These are phyloP conservation scores for Suillus fuscotomentosus DNA, from an alignment of 768 basidiomycete species.

Conservation along the genomic window DNA sequence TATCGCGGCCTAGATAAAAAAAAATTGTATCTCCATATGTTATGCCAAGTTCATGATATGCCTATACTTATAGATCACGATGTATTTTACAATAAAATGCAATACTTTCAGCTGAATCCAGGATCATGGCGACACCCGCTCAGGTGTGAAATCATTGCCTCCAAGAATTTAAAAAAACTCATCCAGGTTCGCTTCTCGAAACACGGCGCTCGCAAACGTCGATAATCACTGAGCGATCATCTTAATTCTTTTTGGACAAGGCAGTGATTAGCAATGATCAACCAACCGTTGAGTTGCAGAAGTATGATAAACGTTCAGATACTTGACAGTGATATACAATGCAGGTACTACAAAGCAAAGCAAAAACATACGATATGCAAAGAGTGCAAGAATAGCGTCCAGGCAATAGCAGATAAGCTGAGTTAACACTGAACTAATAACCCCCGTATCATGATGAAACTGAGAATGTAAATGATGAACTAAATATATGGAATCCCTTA, in stretches of 20 bases:
- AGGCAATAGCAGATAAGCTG: background rate
- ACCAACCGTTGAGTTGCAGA: background rate
- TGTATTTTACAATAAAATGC: background rate
- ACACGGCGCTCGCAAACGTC: background rate
- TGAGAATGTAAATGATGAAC: background rate
- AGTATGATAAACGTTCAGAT: background rate
- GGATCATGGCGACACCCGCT: background rate
- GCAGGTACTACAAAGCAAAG: background rate
- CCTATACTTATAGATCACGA: background rate
- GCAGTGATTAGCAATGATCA: background rate
- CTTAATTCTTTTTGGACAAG: background rate
- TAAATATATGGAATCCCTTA: background rate
- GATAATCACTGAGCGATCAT: background rate
- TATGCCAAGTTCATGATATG: background rate
- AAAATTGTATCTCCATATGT: background rate
- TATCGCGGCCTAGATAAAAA: background rate
- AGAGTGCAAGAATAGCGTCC: background rate
- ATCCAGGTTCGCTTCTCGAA: background rate
- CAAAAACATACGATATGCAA: background rate
- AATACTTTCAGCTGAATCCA: background rate
- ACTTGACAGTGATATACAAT: slow-evolving; percentile 1
- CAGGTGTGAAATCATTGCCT: background rate
- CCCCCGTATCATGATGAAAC: background rate
- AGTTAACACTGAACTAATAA: background rate
- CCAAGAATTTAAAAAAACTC: background rate